Percentiles rank a stretch among this genome's conserved stretches.
Conservation (phyloP, 495 filamentous ascomycete species). For the Beverwykella pulmonaria region DNA sequence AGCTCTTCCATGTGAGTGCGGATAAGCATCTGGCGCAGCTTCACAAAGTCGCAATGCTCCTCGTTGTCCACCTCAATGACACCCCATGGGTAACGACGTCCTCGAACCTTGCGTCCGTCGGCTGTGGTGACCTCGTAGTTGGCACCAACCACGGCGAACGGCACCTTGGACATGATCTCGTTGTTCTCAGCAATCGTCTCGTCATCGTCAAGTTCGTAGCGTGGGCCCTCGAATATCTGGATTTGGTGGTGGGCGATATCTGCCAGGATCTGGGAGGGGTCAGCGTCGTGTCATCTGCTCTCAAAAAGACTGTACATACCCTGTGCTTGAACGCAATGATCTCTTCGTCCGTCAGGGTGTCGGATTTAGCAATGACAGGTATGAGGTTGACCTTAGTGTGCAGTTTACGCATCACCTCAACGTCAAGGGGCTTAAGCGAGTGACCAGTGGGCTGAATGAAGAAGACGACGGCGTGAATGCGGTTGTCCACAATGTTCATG, state of each 20-base stretch:
- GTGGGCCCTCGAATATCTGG: slow-evolving; percentile 97
- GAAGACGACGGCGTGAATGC: slow-evolving; percentile 97
- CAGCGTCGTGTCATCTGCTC: slow-evolving; percentile 17
- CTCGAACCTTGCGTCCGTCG: slow-evolving; percentile 94
- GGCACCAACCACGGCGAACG: slow-evolving; percentile 96
- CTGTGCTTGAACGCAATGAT: slow-evolving; percentile 90
- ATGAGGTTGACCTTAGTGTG: slow-evolving; percentile 99
- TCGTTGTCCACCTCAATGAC: slow-evolving; percentile 99
- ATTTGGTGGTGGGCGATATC: slow-evolving; percentile 96
- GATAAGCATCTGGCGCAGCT: slow-evolving; percentile 99
- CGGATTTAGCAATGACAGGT: slow-evolving; percentile 96
- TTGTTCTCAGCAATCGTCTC: slow-evolving; percentile 99
- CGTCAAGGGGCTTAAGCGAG: slow-evolving; percentile 98
- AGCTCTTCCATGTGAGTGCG: slow-evolving; percentile 99
- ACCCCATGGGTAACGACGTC: slow-evolving; percentile 97
- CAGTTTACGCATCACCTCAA: slow-evolving; percentile 97
- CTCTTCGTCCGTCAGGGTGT: slow-evolving; percentile 97
- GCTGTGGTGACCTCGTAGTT: slow-evolving; percentile 87
- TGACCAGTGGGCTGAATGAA: slow-evolving; percentile 99
- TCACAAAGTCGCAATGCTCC: slow-evolving; percentile 99
- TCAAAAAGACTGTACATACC: slow-evolving; percentile 59
- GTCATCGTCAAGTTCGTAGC: slow-evolving; percentile 97
- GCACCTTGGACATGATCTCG: slow-evolving; percentile 99
- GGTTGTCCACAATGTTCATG: slow-evolving; percentile 99
- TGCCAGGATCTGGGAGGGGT: slow-evolving; percentile 75